Conservation (phyloP, 2,329 filamentous ascomycete genomes). For the Endothia cerciana region DNA sequence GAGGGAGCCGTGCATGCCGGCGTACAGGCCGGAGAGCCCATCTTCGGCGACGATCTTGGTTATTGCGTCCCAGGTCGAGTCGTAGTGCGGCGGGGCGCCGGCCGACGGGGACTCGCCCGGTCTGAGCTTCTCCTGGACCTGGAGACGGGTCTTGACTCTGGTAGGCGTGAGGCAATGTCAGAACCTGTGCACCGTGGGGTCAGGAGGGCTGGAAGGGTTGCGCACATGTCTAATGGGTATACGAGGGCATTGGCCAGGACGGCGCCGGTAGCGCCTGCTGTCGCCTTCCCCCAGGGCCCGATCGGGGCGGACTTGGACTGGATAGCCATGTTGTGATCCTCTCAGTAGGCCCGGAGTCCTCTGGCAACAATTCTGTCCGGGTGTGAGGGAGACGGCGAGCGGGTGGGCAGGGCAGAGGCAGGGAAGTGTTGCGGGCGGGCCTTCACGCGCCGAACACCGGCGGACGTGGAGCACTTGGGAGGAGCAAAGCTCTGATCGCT, state of each 20-base stretch:
- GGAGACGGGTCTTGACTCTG: conserved; percentile 93
- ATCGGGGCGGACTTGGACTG: conserved; percentile 70
- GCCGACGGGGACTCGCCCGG: conserved; percentile 48
- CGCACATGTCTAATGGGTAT: conserved; percentile 93
- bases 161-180: conserved; percentile 8
- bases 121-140: conserved; percentile 83
- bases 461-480: conserved; percentile 20
- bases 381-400: neutral
- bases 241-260: conserved; percentile 94
- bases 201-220: neutral
- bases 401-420: conserved; percentile 55
- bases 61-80: conserved; percentile 86
- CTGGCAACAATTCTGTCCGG: neutral
- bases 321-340: conserved; percentile 57
- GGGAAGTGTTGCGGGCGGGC: conserved; percentile 35
- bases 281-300: conserved; percentile 89
- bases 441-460: conserved; percentile 25
- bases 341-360: conserved; percentile 29
- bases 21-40: conserved; percentile 81
- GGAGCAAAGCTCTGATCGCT: neutral
- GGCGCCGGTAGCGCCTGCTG: conserved; percentile 90
- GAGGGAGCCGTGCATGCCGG: conserved; percentile 83
- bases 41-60: conserved; percentile 81
- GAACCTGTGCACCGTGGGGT: conserved; percentile 38
- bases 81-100: conserved; percentile 71